Base-by-base conservation (phyloP, 2,329 filamentous ascomycete species). In the Colletotrichum cuscutae region DNA sequence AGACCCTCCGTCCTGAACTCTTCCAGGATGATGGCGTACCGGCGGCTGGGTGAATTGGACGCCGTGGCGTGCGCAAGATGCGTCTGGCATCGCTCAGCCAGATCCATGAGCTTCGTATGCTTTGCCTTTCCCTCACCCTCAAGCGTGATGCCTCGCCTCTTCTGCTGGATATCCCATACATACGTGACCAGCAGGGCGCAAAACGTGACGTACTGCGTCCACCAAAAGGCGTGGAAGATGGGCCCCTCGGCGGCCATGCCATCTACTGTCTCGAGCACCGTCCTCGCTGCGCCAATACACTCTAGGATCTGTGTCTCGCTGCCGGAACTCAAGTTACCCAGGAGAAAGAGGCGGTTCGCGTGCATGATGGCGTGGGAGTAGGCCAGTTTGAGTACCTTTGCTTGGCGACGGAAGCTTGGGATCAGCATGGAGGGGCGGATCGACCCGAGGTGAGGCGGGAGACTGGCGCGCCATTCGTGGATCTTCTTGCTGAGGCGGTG, bases 311-410 rank as follows among this genome's bases (percentile, higher is more conserved):
- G 74, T 15, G 78, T 62, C 24, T 78, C 28, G 59, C 54, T 59
- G 30, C 72, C 65, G 22, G 73, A 59, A 49, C 68, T 67, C 35
- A 7, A 11, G 53, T 54, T 80, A 54, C 68, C 82, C 0, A 90
- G 81, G 0, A 91, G 82, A 57, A 90, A 88, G 0, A 87, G 85
- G 0, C 89, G 85, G 59, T 88, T 89, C 7, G 87, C 85, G 22
- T 90, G 84, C 76, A 91, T 88, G 9, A 88, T 82, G 2, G 88
- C 87, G 65, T 91, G 89, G 5, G 84, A 85, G 74, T 89, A 86
- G 0, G 88, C 88, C 0, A 91, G 80, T 52, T 86, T 86, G 11
- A 91, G 78, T 1, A 89, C 88, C 0, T 83, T 86, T 2, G 88
- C 85, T 74, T 90, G 89, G 4, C 82, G 83, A 42, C 79, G 81